Base-by-base conservation (phyloP, 352 stramenopile genomes). In the Elongisporangium undulatum region DNA sequence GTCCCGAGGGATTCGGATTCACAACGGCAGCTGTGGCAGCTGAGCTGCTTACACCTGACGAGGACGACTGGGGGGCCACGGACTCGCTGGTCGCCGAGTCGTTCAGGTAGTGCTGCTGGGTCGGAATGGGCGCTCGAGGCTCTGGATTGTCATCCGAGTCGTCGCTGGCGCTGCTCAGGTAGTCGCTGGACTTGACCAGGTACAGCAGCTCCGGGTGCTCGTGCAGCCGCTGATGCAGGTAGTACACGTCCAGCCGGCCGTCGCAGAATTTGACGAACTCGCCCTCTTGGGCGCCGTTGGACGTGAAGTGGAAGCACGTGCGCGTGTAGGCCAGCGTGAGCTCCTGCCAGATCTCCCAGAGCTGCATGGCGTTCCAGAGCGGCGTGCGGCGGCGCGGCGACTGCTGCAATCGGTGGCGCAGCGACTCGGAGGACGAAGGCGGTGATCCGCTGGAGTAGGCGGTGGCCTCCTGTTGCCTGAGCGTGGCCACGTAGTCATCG, bases 171-270 rank as follows among this genome's bases (percentile, higher is more conserved):
- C 24, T 16, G 49, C 26, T 21, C 29, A 51, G 29, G 9, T 41
- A 55, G 20, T 67, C 66, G 41, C 63, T 69, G 53, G 72, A 34
- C 8, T 62, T 41, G 29, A 41, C 13, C 4, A 41, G 29, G 9
- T 41, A 69, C 13, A 69, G 76, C 15, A 86, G 59, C 21, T 82
- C 62, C 19, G 83, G 80, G 15, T 82, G 67, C 21, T 68, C 70
- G 48, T 90, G 82, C 45, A 92, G 67, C 22, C 84, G 81, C 49
- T 82, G 76, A 23, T 92, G 82, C 26, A 83, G 67, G 53, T 89
- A 90, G 53, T 84, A 85, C 67, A 89, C 79, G 48, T 88, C 73
- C 4, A 80, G 59, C 2, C 72, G 61, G 3, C 71, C 58, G 54
- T 74, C 62, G 48, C 68, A 82, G 49, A 77, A 82, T 20, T 79